Conservation (phyloP, 2,329 filamentous ascomycete genomes). For the Penicillium hordei region DNA sequence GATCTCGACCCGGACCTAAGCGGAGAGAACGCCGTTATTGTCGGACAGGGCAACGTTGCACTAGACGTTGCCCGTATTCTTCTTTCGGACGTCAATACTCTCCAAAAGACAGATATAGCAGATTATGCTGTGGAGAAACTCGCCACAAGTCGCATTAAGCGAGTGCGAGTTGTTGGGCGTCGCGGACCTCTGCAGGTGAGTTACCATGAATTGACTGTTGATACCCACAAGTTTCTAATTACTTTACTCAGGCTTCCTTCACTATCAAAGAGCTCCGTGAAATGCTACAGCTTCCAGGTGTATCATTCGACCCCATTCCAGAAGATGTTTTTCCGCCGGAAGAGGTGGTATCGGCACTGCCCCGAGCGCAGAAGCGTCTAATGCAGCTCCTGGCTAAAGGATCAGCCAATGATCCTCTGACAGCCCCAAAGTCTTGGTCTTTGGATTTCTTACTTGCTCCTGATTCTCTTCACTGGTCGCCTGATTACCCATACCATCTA, state of each 20-base stretch:
- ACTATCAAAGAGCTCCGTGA: constrained; percentile 95
- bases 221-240: constrained; percentile 3
- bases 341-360: constrained; percentile 64
- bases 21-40: constrained; percentile 79
- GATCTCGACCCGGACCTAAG: constrained; percentile 69
- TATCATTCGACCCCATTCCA: constrained; percentile 71
- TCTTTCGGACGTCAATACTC: constrained; percentile 68
- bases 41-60: constrained; percentile 95
- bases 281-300: constrained; percentile 71
- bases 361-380: constrained; percentile 72
- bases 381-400: constrained; percentile 81
- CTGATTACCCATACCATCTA: constrained; percentile 52
- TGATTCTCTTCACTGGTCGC: constrained; percentile 60
- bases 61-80: constrained; percentile 89
- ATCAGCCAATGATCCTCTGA: constrained; percentile 52
- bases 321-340: constrained; percentile 62
- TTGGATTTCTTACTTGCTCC: constrained; percentile 85
- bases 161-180: constrained; percentile 83
- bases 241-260: constrained; percentile 68
- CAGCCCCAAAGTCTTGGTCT: constrained; percentile 70
- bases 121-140: constrained; percentile 76
- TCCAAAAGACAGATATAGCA: constrained; percentile 84
- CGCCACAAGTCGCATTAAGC: constrained; percentile 69
- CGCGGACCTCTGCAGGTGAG: constrained; percentile 81
- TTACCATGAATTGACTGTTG: constrained; percentile 1